Evolutionary conservation across 345 rosid genomes (phyloP).

Genomic region (Gynandropsis gynandra): DNA sequence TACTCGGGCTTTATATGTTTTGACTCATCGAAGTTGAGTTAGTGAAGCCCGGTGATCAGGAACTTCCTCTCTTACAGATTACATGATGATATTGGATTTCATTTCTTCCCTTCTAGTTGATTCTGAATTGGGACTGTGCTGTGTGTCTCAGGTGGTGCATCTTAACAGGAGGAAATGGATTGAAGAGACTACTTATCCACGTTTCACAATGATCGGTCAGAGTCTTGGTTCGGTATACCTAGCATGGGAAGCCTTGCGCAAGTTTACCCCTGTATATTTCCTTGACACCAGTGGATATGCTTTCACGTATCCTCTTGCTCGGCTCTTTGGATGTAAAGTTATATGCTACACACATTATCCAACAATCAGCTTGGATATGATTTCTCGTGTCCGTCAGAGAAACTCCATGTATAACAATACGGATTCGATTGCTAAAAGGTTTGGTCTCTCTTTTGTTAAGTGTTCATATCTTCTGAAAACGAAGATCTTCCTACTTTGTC

Average conservation of each 20-base stretch:
- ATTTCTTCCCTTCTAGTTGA: neutral
- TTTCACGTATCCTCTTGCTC: constrained; percentile 82
- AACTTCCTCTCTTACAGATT: neutral
- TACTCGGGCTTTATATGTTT: too few relatives aligned
- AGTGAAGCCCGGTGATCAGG: neutral
- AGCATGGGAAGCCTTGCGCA: constrained; percentile 81
- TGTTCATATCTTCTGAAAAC: neutral
- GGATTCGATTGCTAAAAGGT: constrained; percentile 68
- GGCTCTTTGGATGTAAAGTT: constrained; percentile 92
- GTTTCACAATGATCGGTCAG: constrained; percentile 91
- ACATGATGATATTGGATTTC: neutral
- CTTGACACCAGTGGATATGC: constrained; percentile 92
- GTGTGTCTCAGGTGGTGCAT: constrained; percentile 59
- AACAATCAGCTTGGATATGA: constrained; percentile 86
- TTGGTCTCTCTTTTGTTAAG: constrained; percentile 3
- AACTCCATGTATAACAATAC: constrained; percentile 80
- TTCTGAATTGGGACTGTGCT: neutral
- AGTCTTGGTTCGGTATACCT: constrained; percentile 88
- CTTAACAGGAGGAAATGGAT: constrained; percentile 69
- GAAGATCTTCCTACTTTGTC: neutral
- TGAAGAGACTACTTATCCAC: constrained; percentile 77
- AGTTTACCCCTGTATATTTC: constrained; percentile 60
- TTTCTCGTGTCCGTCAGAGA: constrained; percentile 67
- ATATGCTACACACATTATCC: constrained; percentile 93
- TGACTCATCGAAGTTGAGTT: neutral